Conservation (phyloP, 164 flowering plant species). For the Annona cherimola region DNA sequence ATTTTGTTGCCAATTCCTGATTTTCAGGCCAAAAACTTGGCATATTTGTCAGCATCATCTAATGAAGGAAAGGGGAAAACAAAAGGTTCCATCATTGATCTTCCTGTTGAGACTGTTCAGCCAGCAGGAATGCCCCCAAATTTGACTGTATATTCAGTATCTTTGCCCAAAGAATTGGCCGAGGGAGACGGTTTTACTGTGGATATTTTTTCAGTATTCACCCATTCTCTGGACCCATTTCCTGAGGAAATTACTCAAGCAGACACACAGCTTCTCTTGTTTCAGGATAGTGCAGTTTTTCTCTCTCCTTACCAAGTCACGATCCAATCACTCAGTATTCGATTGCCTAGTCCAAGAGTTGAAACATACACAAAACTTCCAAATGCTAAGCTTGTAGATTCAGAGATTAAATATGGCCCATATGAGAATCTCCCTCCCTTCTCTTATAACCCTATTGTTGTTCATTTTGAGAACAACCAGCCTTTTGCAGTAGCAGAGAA, state of each 20-base stretch:
- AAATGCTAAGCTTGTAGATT: constrained; percentile 57
- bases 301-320: constrained; percentile 75
- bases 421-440: constrained; percentile 63
- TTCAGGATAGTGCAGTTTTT: constrained; percentile 71
- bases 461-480: constrained; percentile 68
- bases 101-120: constrained; percentile 38
- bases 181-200: constrained; percentile 58
- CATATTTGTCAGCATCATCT: constrained; percentile 36
- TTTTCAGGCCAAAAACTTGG: constrained; percentile 55
- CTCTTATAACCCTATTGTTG: constrained; percentile 56
- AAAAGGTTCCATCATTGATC: constrained; percentile 30
- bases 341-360: constrained; percentile 63
- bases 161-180: constrained; percentile 53
- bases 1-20: constrained; percentile 65
- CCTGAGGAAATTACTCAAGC: constrained; percentile 87
- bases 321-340: constrained; percentile 60
- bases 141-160: constrained; percentile 55
- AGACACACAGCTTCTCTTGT: constrained; percentile 69
- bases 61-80: constrained; percentile 69
- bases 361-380: constrained; percentile 79
- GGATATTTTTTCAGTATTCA: constrained; percentile 59
- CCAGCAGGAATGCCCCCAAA: constrained; percentile 60
- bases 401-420: constrained; percentile 91
- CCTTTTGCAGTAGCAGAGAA: constrained; percentile 81
- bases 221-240: constrained; percentile 67